Evolutionary conservation across 768 basidiomycete species (phyloP).

Genomic region (Lyophyllum semitale): DNA sequence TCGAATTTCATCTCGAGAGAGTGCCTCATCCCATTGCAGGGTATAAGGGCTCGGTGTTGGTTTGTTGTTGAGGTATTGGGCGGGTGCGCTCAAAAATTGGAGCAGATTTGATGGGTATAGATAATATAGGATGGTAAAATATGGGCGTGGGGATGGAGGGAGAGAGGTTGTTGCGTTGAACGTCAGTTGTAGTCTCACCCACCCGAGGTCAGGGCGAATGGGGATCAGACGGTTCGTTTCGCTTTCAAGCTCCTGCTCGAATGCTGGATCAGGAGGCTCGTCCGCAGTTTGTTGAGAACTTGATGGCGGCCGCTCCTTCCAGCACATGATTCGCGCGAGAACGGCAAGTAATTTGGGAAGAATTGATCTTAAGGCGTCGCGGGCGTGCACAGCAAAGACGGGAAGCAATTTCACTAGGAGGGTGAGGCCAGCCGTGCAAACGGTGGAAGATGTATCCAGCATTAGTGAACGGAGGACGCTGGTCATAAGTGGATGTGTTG

Average conservation of each 20-base stretch:
- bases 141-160: slow-evolving; percentile 62
- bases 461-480: slow-evolving; percentile 68
- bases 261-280: slow-evolving; percentile 31
- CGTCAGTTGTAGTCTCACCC: slow-evolving; percentile 66
- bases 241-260: slow-evolving; percentile 42
- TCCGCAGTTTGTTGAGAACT: slow-evolving; percentile 27
- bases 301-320: slow-evolving; percentile 57
- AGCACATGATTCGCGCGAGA: slow-evolving; percentile 72
- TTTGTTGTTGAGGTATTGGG: slow-evolving; percentile 58
- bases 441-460: slow-evolving; percentile 75
- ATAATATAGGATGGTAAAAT: slow-evolving; percentile 83
- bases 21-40: slow-evolving; percentile 68
- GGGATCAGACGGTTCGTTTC: slow-evolving; percentile 39
- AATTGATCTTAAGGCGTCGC: slow-evolving; percentile 51
- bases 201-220: slow-evolving; percentile 58
- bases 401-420: slow-evolving; percentile 75
- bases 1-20: slow-evolving; percentile 71
- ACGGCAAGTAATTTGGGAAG: slow-evolving; percentile 70
- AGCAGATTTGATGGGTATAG: slow-evolving; percentile 90
- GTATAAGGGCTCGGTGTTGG: slow-evolving; percentile 58
- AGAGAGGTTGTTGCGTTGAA: slow-evolving; percentile 54
- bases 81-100: slow-evolving; percentile 73
- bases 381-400: slow-evolving; percentile 66
- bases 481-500: slow-evolving; percentile 62
- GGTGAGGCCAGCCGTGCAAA: slow-evolving; percentile 63